Evolutionary conservation across 1,284 basidiomycete genomes (phyloP).

Genomic region (Ceratorhiza oryzae-sativae): DNA sequence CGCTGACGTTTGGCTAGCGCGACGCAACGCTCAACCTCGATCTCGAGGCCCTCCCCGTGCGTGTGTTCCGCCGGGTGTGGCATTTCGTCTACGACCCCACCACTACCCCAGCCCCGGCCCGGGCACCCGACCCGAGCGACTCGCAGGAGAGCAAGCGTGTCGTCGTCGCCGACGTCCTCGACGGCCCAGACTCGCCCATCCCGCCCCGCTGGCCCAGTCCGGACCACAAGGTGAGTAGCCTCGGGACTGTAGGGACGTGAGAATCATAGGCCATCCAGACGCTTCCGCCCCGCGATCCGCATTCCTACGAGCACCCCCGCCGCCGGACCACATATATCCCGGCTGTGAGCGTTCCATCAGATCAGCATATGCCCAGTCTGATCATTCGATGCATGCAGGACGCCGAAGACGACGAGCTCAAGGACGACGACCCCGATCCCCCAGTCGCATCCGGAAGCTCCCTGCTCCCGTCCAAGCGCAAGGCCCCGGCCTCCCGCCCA

Average conservation of each 20-base stretch:
- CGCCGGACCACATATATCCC: slow-evolving; percentile 8
- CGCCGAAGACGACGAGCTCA: slow-evolving; percentile 26
- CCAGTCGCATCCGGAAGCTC: slow-evolving; percentile 2
- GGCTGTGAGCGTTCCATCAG: background rate
- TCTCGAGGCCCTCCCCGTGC: slow-evolving; percentile 24
- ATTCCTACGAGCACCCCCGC: background rate
- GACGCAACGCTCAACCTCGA: slow-evolving; percentile 33
- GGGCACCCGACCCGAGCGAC: background rate
- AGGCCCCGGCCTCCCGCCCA: slow-evolving; percentile 3
- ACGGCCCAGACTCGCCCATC: slow-evolving; percentile 6
- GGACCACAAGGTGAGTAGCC: slow-evolving; percentile 4
- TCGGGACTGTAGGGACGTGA: background rate
- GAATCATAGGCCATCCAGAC: background rate
- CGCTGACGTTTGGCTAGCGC: background rate
- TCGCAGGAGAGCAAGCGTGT: slow-evolving; percentile 6
- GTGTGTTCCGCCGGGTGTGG: slow-evolving; percentile 27
- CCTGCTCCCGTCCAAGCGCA: slow-evolving; percentile 7
- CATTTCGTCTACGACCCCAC: slow-evolving; percentile 28
- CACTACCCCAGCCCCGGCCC: background rate
- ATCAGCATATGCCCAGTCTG: background rate
- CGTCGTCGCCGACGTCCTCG: slow-evolving; percentile 19
- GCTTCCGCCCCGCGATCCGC: background rate
- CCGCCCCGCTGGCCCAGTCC: slow-evolving; percentile 1
- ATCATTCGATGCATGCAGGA: background rate
- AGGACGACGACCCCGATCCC: slow-evolving; percentile 26